A percentile compares a stretch with the other conserved stretches of the same genome.
Evolutionary conservation across 1,139 yeast species (phyloP).

Genomic region (Ogataea hybrid): DNA sequence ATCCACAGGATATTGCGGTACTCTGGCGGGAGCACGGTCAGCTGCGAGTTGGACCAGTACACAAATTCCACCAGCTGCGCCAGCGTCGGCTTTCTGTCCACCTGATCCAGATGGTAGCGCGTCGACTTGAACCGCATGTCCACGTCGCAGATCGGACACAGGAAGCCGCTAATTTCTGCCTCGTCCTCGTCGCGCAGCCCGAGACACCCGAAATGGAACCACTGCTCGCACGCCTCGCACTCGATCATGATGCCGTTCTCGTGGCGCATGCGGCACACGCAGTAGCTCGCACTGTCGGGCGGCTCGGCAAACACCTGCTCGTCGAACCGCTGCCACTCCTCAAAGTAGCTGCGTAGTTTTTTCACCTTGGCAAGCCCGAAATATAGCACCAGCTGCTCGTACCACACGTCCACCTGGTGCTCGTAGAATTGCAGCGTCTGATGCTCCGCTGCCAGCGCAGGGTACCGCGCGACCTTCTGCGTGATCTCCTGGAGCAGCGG

Average conservation of each 20-base stretch:
- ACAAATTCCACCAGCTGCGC: slow-evolving; percentile 25
- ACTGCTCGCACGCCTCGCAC: slow-evolving; percentile 75
- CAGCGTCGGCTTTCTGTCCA: slow-evolving; percentile 31
- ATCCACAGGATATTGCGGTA: slow-evolving; percentile 26
- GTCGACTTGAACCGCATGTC: slow-evolving; percentile 29
- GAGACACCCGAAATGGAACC: slow-evolving; percentile 76
- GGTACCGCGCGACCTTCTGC: slow-evolving; percentile 10
- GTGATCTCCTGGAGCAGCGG: slow-evolving; percentile 11
- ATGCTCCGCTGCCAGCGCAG: slow-evolving; percentile 7
- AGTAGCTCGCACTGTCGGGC: slow-evolving; percentile 39
- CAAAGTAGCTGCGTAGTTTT: slow-evolving; percentile 13
- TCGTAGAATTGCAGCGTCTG: slow-evolving; percentile 10
- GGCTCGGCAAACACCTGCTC: slow-evolving; percentile 15
- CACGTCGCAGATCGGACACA: slow-evolving; percentile 68
- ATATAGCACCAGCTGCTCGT: slow-evolving; percentile 7
- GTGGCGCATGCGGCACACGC: slow-evolving; percentile 61
- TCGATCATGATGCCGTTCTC: slow-evolving; percentile 76
- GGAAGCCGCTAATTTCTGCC: slow-evolving; percentile 39
- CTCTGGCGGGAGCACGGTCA: slow-evolving; percentile 16
- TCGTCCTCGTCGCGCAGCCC: slow-evolving; percentile 39
- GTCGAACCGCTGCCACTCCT: slow-evolving; percentile 7
- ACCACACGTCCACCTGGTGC: slow-evolving; percentile 15
- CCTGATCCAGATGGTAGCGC: slow-evolving; percentile 25
- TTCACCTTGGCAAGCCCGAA: slow-evolving; percentile 11
- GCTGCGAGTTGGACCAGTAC: slow-evolving; percentile 7